A percentile compares a stretch with the other conserved stretches of the same genome.
These are phyloP conservation scores for Xerocomellus dryophilus DNA, from an alignment of 768 basidiomycete genomes.

Conservation along the genomic window DNA sequence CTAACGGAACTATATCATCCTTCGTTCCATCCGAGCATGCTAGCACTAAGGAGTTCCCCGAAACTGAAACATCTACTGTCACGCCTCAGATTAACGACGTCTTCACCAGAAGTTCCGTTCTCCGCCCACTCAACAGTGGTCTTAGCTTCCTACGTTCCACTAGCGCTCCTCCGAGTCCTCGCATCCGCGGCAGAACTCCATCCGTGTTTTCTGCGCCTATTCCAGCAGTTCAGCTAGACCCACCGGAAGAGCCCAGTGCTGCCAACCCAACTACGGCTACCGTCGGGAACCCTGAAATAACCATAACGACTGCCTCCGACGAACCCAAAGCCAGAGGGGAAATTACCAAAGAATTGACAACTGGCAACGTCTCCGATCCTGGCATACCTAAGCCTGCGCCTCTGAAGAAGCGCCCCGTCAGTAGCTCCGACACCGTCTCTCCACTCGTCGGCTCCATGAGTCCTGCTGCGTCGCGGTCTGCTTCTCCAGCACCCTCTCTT, in stretches of 20 bases:
- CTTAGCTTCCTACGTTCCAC: constrained; percentile 51
- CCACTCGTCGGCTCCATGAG: constrained; percentile 14
- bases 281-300: not conserved
- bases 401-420: constrained; percentile 17
- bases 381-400: not conserved
- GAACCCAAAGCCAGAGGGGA: constrained; percentile 3
- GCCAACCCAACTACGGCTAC: not conserved
- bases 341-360: not conserved
- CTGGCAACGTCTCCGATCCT: not conserved
- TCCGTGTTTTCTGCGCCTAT: constrained; percentile 6
- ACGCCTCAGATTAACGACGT: constrained; percentile 1
- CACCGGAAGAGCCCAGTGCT: not conserved
- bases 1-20: constrained; percentile 50
- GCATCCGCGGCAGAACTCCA: constrained; percentile 22
- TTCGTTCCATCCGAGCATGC: constrained; percentile 36
- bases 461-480: constrained; percentile 30
- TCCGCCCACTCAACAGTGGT: constrained; percentile 43
- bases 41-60: constrained; percentile 33
- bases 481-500: constrained; percentile 54
- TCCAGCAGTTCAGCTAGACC: not conserved
- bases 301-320: not conserved
- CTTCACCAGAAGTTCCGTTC: constrained; percentile 24
- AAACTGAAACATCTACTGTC: constrained; percentile 15
- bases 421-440: constrained; percentile 9
- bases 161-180: constrained; percentile 57